Evolutionary conservation across 495 filamentous ascomycete genomes (phyloP), one percentile per base, ranked within the genome.

Genomic region (Bacidia rubella): DNA sequence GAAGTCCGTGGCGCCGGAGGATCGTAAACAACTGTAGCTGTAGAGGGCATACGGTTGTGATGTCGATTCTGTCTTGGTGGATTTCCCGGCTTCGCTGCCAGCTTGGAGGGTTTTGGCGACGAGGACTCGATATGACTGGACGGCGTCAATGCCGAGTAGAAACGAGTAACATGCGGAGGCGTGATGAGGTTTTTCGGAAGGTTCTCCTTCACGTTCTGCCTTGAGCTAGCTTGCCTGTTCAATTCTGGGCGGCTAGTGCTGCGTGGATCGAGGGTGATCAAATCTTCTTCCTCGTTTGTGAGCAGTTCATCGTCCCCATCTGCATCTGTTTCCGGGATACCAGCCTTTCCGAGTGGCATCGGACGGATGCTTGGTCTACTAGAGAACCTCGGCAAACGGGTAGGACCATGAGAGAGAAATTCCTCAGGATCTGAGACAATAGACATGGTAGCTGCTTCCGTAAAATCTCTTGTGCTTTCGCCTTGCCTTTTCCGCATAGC

Each of bases 251-350:
- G 62, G 48, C 19, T 62, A 62, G 21, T 60, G 61, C 15, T 68
- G 66, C 10, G 52, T 47, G 25, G 64, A 65, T 50, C 51, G 17
- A 47, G 49, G 10, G 44, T 65, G 56, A 58, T 52, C 23, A 61
- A 60, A 44, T 82, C 80, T 32, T 81, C 78, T 40, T 81, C 78
- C 24, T 84, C 82, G 39, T 84, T 83, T 0, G 85, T 89, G n/a
- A 87, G 75, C n/a, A 87, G 72, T 64, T 94, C 88, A 57, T 94
- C 87, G 57, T 95, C 88, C 2, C 85, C 88, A 65, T 95, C 87
- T 29, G 76, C 87, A 57, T 87, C 87, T 2, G 81, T 86, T 56
- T 85, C 72, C 11, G 29, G 52, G 11, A 60, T 25, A 45, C 48
- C 57, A 47, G 47, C 57, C 11, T 54, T 41, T 11, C 11, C 48